A percentile compares a stretch with the other conserved stretches of the same genome.
Conservation (phyloP, 495 filamentous ascomycete genomes). For the Trichoderma orchidacearum region DNA sequence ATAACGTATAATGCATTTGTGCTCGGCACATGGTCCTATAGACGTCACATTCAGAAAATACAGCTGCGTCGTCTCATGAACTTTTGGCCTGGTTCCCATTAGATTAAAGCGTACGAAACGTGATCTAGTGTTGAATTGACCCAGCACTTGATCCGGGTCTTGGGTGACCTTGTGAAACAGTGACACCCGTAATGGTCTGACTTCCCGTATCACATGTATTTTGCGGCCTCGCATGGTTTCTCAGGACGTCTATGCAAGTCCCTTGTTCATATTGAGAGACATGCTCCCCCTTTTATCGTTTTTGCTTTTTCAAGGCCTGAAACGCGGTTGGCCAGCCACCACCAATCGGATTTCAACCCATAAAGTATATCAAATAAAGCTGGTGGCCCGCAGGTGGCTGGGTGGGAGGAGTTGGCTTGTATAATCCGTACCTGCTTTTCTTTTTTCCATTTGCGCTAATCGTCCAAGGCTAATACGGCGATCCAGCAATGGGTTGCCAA, state of each 20-base stretch:
- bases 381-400: too few species aligned
- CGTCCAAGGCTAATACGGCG: not conserved
- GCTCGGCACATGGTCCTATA: not conserved
- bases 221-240: too few species aligned
- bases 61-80: too few species aligned
- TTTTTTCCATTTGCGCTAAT: not conserved
- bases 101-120: not conserved
- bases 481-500: too few species aligned
- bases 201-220: too few species aligned
- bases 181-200: too few species aligned
- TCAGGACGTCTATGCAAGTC: too few species aligned
- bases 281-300: not conserved
- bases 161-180: too few species aligned
- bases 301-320: not conserved
- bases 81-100: too few species aligned
- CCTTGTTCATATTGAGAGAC: not conserved
- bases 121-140: not conserved
- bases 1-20: not conserved
- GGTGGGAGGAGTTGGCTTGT: not conserved
- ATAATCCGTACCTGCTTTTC: not conserved
- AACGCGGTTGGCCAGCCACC: not conserved
- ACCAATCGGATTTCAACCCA: not conserved
- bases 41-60: too few species aligned
- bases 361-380: too few species aligned
- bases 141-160: too few species aligned